Conservation (phyloP, 139 green algal genomes). For the Axilococcus clingmanii region DNA sequence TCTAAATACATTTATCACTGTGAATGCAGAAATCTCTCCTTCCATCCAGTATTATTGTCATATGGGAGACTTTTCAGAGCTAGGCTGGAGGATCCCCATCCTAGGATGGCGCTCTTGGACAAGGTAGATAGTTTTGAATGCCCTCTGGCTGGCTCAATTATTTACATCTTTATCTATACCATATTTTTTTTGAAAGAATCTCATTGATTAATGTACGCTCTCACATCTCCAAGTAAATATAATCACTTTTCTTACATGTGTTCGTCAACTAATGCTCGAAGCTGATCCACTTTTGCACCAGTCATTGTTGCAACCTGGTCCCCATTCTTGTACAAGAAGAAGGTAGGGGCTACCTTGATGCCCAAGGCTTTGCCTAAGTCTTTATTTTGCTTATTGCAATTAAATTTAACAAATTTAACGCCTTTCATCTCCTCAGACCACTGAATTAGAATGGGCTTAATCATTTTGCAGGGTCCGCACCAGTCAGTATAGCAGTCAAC, state of each 20-base stretch:
- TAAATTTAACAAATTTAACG: constrained; percentile 57
- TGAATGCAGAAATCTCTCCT: no score
- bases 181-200: no score
- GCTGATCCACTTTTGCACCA: constrained; percentile 60
- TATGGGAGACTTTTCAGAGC: no score
- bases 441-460: constrained; percentile 58
- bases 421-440: constrained; percentile 29
- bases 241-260: constrained; percentile 22
- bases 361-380: constrained; percentile 45
- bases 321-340: constrained; percentile 40
- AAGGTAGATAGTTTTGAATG: no score
- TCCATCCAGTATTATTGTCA: no score
- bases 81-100: no score
- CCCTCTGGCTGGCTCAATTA: no score
- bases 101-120: no score
- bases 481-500: constrained; percentile 66
- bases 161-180: no score
- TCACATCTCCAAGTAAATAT: no score
- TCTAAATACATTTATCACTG: no score
- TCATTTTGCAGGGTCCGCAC: constrained; percentile 72
- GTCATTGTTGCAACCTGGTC: constrained; percentile 51
- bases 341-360: constrained; percentile 49
- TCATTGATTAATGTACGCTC: no score
- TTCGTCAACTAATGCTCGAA: constrained; percentile 54
- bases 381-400: constrained; percentile 73